phyloP scores from a whole-genome alignment of 257 asterid genomes.

The Petunia axillaris region DNA sequence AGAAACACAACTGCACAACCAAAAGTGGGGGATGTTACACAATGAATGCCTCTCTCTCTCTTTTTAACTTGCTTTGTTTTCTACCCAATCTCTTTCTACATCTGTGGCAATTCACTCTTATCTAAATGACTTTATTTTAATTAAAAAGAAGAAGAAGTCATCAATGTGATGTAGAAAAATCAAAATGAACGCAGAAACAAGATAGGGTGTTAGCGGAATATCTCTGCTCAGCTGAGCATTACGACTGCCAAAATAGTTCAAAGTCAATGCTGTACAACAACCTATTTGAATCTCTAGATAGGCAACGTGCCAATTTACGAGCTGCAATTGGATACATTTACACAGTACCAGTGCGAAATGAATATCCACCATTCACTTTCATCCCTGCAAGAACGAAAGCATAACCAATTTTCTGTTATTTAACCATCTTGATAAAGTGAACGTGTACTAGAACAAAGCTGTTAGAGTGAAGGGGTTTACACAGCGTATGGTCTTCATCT shows the following conservation, averaged over 20 bases:
- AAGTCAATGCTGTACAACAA: constrained; percentile 88
- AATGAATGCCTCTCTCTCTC: constrained; percentile 46
- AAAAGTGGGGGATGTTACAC: constrained; percentile 44
- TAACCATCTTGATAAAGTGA: too few relatives aligned
- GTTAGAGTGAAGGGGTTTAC: too few relatives aligned
- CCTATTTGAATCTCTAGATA: constrained; percentile 92
- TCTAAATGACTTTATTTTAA: constrained; percentile 32
- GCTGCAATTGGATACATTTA: constrained; percentile 88
- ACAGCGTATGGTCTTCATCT: neutral
- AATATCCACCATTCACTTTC: too few relatives aligned
- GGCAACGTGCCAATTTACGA: constrained; percentile 90
- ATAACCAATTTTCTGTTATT: too few relatives aligned
- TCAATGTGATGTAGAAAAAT: constrained; percentile 24
- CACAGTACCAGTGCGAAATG: constrained; percentile 53
- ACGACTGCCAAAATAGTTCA: constrained; percentile 91
- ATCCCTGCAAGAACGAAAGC: too few relatives aligned
- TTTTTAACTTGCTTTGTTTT: neutral
- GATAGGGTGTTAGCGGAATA: constrained; percentile 61
- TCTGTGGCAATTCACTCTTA: constrained; percentile 44
- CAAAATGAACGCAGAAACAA: constrained; percentile 55
- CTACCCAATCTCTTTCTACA: constrained; percentile 51
- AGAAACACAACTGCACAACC: constrained; percentile 49
- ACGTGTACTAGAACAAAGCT: neutral
- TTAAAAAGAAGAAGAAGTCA: constrained; percentile 24
- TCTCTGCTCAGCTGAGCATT: constrained; percentile 38